Conservation (phyloP, 2,329 filamentous ascomycete genomes). For the Trichocomaceae sp. region DNA sequence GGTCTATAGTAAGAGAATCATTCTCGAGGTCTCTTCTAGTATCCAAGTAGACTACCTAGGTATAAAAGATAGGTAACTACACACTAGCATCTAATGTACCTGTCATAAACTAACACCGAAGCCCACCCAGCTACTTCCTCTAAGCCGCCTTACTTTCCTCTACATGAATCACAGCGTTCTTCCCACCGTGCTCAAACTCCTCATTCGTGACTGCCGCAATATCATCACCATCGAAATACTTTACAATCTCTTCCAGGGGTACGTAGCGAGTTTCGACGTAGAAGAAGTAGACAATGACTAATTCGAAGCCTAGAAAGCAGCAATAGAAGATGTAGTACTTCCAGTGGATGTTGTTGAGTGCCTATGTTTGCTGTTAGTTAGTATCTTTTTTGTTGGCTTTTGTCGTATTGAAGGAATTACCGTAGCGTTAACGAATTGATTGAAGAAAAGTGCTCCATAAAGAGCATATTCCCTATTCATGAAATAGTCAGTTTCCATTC, state of each 20-base stretch:
- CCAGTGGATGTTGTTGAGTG: slow-evolving; percentile 27
- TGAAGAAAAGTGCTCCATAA: slow-evolving; percentile 27
- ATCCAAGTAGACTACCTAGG: no score
- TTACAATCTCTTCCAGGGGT: slow-evolving; percentile 25
- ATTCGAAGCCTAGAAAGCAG: slow-evolving; percentile 15
- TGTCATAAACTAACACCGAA: no score
- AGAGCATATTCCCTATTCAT: slow-evolving; percentile 20
- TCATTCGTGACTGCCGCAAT: slow-evolving; percentile 7
- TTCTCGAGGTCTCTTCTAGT: no score
- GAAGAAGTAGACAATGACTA: slow-evolving; percentile 24
- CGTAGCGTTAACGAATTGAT: slow-evolving; percentile 30
- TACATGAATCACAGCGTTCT: slow-evolving; percentile 2
- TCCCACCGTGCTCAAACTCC: slow-evolving; percentile 1
- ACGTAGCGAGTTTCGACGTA: slow-evolving; percentile 29
- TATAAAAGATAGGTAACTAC: no score
- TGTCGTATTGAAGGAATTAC: not conserved
- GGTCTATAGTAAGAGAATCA: no score
- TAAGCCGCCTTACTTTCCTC: slow-evolving; percentile 3
- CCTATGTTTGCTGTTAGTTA: slow-evolving; percentile 8
- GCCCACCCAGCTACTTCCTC: no score
- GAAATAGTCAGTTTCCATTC: not conserved
- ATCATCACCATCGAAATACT: slow-evolving; percentile 16
- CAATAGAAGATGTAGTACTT: slow-evolving; percentile 36
- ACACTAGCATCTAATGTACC: no score
- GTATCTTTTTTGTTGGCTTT: not conserved